Conservation (phyloP, 257 asterid genomes). For the Solanum rostratum region DNA sequence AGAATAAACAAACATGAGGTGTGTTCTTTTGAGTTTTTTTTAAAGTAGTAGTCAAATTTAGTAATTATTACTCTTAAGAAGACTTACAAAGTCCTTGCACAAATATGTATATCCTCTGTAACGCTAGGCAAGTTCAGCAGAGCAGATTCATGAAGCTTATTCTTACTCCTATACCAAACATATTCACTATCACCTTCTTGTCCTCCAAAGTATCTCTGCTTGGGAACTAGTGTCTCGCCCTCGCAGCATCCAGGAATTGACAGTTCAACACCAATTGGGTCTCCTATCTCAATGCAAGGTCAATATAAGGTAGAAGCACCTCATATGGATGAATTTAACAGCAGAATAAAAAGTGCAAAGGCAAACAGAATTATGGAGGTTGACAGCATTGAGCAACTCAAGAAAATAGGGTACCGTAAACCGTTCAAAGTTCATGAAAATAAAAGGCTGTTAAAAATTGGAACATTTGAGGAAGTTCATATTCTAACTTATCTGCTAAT, state of each 20-base stretch:
- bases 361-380: neutral
- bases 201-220: conserved; percentile 73
- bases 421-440: neutral
- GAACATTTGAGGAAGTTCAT: neutral
- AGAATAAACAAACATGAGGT: neutral
- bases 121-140: conserved; percentile 40
- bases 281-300: conserved; percentile 39
- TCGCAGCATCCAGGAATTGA: conserved; percentile 71
- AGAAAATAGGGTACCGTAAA: neutral
- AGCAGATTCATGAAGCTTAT: conserved; percentile 51
- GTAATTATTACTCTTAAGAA: neutral
- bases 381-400: neutral
- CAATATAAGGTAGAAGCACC: conserved; percentile 37
- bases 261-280: conserved; percentile 67
- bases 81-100: conserved; percentile 58
- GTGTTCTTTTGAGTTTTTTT: neutral
- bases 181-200: conserved; percentile 77
- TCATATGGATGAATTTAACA: neutral
- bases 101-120: conserved; percentile 33
- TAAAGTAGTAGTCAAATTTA: neutral
- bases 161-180: conserved; percentile 68
- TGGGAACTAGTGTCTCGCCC: conserved; percentile 71
- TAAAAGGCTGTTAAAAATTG: neutral
- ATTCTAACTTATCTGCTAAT: neutral
- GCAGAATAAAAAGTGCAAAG: neutral